Conservation (phyloP, 2,329 filamentous ascomycete genomes). For the Fusarium tricinctum region DNA sequence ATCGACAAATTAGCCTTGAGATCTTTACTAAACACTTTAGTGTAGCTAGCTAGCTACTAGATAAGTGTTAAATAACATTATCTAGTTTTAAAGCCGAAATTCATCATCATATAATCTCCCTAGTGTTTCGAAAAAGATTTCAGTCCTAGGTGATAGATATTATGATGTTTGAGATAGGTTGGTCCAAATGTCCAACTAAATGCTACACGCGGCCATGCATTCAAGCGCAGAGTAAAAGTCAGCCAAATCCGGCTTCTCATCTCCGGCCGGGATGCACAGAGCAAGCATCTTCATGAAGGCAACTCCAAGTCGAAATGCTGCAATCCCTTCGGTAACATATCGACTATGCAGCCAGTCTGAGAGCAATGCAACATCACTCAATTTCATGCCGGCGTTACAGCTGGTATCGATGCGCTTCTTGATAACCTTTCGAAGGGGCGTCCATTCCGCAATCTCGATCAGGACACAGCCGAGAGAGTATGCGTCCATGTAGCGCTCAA, state of each 20-base stretch:
- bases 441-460: constrained; percentile 5
- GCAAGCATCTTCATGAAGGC: background rate
- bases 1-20: no score
- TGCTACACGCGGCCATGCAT: background rate
- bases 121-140: no score
- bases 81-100: no score
- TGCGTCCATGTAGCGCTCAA: constrained; percentile 2
- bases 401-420: background rate
- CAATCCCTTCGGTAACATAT: background rate
- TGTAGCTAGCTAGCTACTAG: no score
- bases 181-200: background rate
- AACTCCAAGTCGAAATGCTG: background rate
- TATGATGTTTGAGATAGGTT: no score
- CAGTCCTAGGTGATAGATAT: no score
- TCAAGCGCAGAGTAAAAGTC: constrained; percentile 3
- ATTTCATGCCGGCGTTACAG: background rate
- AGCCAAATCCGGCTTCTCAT: background rate
- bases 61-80: no score
- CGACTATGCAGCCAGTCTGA: background rate
- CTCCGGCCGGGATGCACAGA: background rate
- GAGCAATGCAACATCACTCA: background rate
- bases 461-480: constrained; percentile 5
- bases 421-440: background rate
- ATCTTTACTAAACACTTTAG: no score
- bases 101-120: no score